phyloP scores from a whole-genome alignment of 2,329 filamentous ascomycete species.

The Exophiala phaeomuriformis region DNA sequence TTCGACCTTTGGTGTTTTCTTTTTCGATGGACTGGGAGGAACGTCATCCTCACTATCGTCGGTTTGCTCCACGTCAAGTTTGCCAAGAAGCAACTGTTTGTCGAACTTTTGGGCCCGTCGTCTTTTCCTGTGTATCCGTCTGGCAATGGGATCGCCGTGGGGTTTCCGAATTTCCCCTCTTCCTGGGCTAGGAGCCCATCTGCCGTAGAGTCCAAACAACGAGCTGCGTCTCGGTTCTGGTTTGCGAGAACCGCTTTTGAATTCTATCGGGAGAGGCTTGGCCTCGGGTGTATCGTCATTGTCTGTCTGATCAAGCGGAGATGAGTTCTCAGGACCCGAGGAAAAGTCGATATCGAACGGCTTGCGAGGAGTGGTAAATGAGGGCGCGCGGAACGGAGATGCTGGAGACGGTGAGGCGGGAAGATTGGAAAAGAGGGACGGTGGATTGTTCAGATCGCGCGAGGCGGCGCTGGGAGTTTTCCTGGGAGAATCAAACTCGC shows the following conservation, averaged over 20 bases:
- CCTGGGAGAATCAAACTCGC: slow-evolving; percentile 40
- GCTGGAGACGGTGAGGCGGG: slow-evolving; percentile 30
- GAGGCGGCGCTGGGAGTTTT: slow-evolving; percentile 44
- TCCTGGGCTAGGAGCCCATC: slow-evolving; percentile 48
- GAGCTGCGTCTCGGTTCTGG: slow-evolving; percentile 34
- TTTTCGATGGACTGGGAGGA: slow-evolving; percentile 29
- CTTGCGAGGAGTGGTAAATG: slow-evolving; percentile 46
- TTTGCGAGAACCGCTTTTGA: slow-evolving; percentile 20
- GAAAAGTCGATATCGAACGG: slow-evolving; percentile 41
- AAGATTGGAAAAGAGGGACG: slow-evolving; percentile 43
- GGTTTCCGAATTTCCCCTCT: slow-evolving; percentile 56
- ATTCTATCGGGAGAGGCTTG: slow-evolving; percentile 27
- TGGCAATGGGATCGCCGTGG: slow-evolving; percentile 40
- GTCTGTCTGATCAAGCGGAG: slow-evolving; percentile 41
- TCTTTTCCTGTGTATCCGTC: slow-evolving; percentile 44
- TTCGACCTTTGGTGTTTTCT: slow-evolving; percentile 18
- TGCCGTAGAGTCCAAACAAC: slow-evolving; percentile 37
- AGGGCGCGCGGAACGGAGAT: slow-evolving; percentile 36
- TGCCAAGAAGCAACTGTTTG: slow-evolving; percentile 31
- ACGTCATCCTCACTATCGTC: slow-evolving; percentile 38
- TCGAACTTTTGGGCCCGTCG: slow-evolving; percentile 43
- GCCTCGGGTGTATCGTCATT: slow-evolving; percentile 44
- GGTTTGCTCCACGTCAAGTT: slow-evolving; percentile 33
- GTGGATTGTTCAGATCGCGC: slow-evolving; percentile 45
- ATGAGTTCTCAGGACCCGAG: slow-evolving; percentile 41